Base-by-base conservation (phyloP, 768 basidiomycete species). In the Naematelia encephala region DNA sequence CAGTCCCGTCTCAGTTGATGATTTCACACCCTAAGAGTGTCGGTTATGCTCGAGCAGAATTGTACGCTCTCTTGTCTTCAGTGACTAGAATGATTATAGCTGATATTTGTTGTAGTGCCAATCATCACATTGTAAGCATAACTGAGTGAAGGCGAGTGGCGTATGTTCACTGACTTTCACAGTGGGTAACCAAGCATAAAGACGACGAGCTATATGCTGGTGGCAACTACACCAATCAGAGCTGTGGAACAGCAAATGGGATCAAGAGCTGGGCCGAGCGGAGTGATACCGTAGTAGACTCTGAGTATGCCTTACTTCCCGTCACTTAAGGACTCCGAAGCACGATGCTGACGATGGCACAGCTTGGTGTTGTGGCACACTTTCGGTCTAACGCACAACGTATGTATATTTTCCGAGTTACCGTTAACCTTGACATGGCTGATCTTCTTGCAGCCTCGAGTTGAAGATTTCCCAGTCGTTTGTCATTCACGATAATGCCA, bases 401-500 rank as follows among this genome's bases (percentile, higher is more conserved):
- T 47, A 5, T 11, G 46, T 47, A 21, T 19, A 5, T n/a, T 43
- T n/a, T 47, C 8, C 46, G 19, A 8, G 19, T 47, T 47, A 5
- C 10, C 46, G 46, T 19, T 47, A 19, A 21, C 19, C 8, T 19
- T 16, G 16, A 47, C 19, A 8, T 21, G 8, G 23, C 46, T 19
- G 8, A 39, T 39, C 8, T 39, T 8, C 34, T n/a, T 16, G 34
- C 16, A 39, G 34, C 64, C 69, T 19, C 54, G 73, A 39, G 59
- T 62, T 0, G 74, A 76, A 55, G 74, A 76, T 52, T 76, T 66
- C 60, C 72, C 72, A 16, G 66, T 74, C 12, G 61, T 64, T 48
- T 39, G 60, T 64, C 28, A 13, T 14, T 61, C 39, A 12, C 19
- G 26, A 12, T 12, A 29, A 16, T 46, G 26, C 4, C 28, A 34